Base-by-base conservation (phyloP, 2,329 filamentous ascomycete species). In the Fonsecaea nubica region DNA sequence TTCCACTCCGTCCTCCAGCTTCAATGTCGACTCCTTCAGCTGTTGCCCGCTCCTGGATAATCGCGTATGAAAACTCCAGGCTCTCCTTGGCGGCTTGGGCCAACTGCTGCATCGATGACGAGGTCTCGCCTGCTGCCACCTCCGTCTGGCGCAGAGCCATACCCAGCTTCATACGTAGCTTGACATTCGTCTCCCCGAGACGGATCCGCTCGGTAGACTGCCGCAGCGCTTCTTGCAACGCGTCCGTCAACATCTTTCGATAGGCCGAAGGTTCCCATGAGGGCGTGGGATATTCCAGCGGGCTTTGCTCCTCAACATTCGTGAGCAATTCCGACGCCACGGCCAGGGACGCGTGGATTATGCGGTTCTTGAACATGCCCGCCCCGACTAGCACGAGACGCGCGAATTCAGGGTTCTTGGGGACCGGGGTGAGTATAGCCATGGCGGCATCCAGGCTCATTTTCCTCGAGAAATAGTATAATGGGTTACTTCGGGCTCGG, bases 301-400 rank as follows among this genome's bases (percentile, higher is more conserved):
- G 18, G 2, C 56, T 33, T 48, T 67, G 59, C 6, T 2, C 78
- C 58, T 80, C 77, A 1, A 78, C 74, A 61, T 83, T 78, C 0
- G 80, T 77, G 45, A 83, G 72, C 3, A 85, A 76, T 67, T 87
- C 84, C 4, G 83, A 72, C 30, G 77, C 78, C 7, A 86, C 75
- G 0, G 80, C 79, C 58, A 83, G 77, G 1, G 80, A 73, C 1
- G 79, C 79, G 63, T 75, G 75, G 21, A 76, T 75, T 12, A 75
- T 74, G 30, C 78, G 75, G 15, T 78, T 73, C 10, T 75, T 75
- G 62, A 79, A 78, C 72, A 78, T 76, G 2, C 76, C 76, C 6
- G 73, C 74, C 2, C 75, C 74, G 2, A 78, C 59, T 6, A 74
- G 71, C 4, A 75, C 74, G 18, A 78, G 73, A 33, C 74, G 74